Percentiles rank a stretch among this genome's conserved stretches.
Conservation (phyloP, 495 filamentous ascomycete genomes). For the Hyaloscypha hepaticicola region DNA sequence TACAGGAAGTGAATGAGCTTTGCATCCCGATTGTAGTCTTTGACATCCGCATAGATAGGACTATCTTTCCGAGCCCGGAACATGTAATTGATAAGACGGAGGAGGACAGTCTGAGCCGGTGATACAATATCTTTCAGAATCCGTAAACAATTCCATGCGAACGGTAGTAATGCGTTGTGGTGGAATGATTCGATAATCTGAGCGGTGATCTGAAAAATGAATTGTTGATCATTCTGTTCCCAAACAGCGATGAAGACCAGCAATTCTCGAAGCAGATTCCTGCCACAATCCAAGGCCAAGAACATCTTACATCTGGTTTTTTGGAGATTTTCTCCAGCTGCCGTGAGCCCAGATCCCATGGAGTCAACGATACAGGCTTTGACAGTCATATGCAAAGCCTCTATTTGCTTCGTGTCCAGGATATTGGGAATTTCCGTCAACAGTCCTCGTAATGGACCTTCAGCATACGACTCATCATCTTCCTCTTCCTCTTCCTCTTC, state of each 20-base stretch:
- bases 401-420: slow-evolving; percentile 87
- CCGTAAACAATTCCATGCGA: slow-evolving; percentile 83
- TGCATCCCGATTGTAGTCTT: slow-evolving; percentile 46
- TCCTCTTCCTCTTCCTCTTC: slow-evolving; percentile 76
- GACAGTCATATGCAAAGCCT: slow-evolving; percentile 91
- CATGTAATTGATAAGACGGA: slow-evolving; percentile 85
- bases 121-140: slow-evolving; percentile 95
- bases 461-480: slow-evolving; percentile 77
- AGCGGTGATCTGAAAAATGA: slow-evolving; percentile 93
- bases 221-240: slow-evolving; percentile 86
- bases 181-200: slow-evolving; percentile 93
- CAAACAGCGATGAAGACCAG: slow-evolving; percentile 95
- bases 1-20: slow-evolving; percentile 84
- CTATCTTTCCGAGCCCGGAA: slow-evolving; percentile 69
- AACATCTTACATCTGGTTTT: slow-evolving; percentile 84
- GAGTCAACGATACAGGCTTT: slow-evolving; percentile 83
- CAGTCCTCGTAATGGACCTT: slow-evolving; percentile 81
- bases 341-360: slow-evolving; percentile 51
- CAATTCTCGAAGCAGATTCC: slow-evolving; percentile 83
- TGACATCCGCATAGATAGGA: slow-evolving; percentile 49
- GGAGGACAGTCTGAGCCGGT: slow-evolving; percentile 86
- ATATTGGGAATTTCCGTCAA: slow-evolving; percentile 93
- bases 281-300: slow-evolving; percentile 79
- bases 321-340: slow-evolving; percentile 71
- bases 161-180: slow-evolving; percentile 81